Evolutionary conservation across 208 protist species (phyloP).

Genomic region (Jaenimonas drosophilae): DNA sequence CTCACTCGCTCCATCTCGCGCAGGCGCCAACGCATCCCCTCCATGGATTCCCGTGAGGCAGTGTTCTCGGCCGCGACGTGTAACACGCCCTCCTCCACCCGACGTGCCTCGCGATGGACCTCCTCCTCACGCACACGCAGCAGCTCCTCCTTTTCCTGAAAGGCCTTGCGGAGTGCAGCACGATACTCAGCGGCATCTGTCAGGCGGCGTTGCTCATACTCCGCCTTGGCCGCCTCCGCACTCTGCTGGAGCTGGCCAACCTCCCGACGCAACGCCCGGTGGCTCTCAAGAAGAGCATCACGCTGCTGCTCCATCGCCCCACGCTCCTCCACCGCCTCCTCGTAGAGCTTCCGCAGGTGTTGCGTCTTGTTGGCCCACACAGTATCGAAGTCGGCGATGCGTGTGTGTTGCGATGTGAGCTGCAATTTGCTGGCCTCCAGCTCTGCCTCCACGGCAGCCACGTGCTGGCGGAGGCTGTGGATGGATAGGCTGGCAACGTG

Average conservation of each 20-base stretch:
- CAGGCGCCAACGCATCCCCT: constrained; percentile 8
- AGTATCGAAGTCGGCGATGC: constrained; percentile 15
- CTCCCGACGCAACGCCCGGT: constrained; percentile 17
- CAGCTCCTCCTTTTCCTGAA: constrained; percentile 24
- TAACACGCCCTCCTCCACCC: constrained; percentile 12
- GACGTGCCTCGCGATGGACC: constrained; percentile 6
- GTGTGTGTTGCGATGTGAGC: constrained; percentile 11
- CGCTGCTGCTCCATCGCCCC: constrained; percentile 22
- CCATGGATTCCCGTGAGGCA: constrained; percentile 4
- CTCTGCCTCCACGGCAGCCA: constrained; percentile 15
- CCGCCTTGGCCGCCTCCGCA: constrained; percentile 5
- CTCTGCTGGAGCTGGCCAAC: constrained; percentile 12
- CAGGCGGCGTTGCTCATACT: constrained; percentile 6
- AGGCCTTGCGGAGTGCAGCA: constrained; percentile 11
- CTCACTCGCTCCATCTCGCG: constrained; percentile 8
- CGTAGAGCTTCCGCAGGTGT: constrained; percentile 24
- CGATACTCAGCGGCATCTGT: constrained; percentile 7
- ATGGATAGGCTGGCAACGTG: constrained; percentile 11
- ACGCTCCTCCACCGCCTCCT: constrained; percentile 18
- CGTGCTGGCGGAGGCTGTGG: constrained; percentile 8
- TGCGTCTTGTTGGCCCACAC: constrained; percentile 25
- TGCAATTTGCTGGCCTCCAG: constrained; percentile 9
- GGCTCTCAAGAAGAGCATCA: constrained; percentile 21
- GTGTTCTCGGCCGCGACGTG: constrained; percentile 6
- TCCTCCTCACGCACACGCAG: constrained; percentile 14